Evolutionary conservation across 139 green algal genomes (phyloP), one percentile per base, ranked within the genome.

Genomic region (Zygnema circumcarinatum): DNA sequence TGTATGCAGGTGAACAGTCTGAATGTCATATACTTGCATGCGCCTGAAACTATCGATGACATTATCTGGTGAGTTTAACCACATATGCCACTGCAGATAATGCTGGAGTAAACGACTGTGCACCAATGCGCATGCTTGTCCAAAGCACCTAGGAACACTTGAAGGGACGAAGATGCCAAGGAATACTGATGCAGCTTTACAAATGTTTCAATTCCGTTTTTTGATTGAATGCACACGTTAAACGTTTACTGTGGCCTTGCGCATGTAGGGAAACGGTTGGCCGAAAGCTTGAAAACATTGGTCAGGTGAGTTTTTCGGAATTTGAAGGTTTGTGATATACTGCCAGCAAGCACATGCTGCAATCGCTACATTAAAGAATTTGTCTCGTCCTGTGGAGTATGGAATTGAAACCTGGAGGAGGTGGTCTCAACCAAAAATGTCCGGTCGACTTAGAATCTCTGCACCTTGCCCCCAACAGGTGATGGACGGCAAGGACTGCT

Each of bases 21-120:
- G 29, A 76, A 91, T 33, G 52, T 92, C 3, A 80, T 90, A 54
- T 94, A 88, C 85, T 89, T 94, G 22, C 85, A 88, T 67, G 91
- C 88, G 2, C 76, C 81, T 31, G 80, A 92, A 81, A 96, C 93
- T 56, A 93, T 97, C 21, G 96, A 98, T 85, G 96, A 98, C 81
- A 89, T 98, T 39, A 98, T 96, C 11, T 96, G 94, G 94, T 83
- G 38, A 87, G 73, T 85, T 38, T 38, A 33, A 80, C 22, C 73
- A 80, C 73, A 80, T 29, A 72, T 29, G 25, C 54, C 42, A 25
- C 73, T 80, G 25, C 22, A 80, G 73, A 83, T 67, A 81, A 38
- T 39, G 52, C 52, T 22, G 3, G 11, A 42, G 76, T 73, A 11
- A 11, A 29, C 41, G 47, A 3, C 11, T 39, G 7, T 39, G 16